Base-by-base conservation (phyloP, 768 basidiomycete genomes). In the Lentinula sp. region DNA sequence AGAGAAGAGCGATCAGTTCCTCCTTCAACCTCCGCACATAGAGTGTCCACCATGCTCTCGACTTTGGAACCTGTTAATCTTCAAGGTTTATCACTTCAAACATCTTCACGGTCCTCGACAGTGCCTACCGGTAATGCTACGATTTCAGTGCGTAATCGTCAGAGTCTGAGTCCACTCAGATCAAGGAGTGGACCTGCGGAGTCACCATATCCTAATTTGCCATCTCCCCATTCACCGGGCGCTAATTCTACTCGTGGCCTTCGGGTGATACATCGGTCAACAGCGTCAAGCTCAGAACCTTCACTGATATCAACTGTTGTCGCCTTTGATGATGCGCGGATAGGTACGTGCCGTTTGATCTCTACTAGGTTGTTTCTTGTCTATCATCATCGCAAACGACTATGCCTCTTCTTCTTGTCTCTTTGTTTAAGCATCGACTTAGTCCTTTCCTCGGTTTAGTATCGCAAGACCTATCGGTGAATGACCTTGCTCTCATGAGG, bases 221-320 rank as follows among this genome's bases (percentile, higher is more conserved):
- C 53, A 40, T 62, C 55, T 51, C 59, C 69, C 40, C 57, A 64
- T 37, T 65, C 70, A 48, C 66, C 71, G 40, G 69, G 67, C 45
- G 55, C 70, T 34, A 70, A 72, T 63, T 71, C 76, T 60, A 60
- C 70, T 28, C 65, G 75, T 32, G 78, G 78, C 54, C 76, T 89
- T 50, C 82, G 84, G 7, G 81, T 83, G n/a, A 80, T 87, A 61
- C 87, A 86, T 67, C 85, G 85, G 42, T 85, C 87, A 40, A 83
- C 81, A 5, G 89, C 90, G 51, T 91, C 88, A 52, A 88, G 81
- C 62, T 93, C 91, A 53, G 91, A 93, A 71, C 91, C 91, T n/a
- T 91, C 90, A 4, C 77, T 93, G 49, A 70, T 92, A 54, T 78
- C 85, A 23, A 72, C 68, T 34, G 75, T 75, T 40, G 57, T 46